A percentile compares a stretch with the other conserved stretches of the same genome.
Conservation (phyloP, 2,329 filamentous ascomycete species). For the Coniochaeta sp. region DNA sequence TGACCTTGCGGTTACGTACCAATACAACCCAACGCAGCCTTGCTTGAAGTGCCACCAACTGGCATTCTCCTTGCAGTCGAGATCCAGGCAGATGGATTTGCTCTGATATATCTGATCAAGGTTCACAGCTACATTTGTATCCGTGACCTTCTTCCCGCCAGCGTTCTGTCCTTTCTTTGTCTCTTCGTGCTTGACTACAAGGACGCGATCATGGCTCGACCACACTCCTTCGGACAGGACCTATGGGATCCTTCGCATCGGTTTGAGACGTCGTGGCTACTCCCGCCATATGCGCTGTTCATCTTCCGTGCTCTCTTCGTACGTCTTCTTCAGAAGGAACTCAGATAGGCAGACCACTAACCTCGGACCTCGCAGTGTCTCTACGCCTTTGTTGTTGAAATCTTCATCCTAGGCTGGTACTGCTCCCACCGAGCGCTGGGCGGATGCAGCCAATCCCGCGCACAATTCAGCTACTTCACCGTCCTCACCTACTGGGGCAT, state of each 20-base stretch:
- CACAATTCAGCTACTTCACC: slow-evolving; percentile 76
- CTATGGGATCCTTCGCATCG: slow-evolving; percentile 52
- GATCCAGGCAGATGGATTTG: background rate
- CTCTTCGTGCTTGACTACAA: background rate
- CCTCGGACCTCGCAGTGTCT: slow-evolving; percentile 33
- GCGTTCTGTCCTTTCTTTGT: background rate
- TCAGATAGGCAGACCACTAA: background rate
- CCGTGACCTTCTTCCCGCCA: background rate
- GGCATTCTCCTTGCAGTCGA: background rate
- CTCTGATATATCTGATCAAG: background rate
- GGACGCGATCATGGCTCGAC: background rate
- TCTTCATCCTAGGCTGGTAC: slow-evolving; percentile 63
- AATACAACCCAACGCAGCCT: background rate
- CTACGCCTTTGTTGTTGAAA: slow-evolving; percentile 63
- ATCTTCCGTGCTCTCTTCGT: slow-evolving; percentile 47
- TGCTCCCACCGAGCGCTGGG: slow-evolving; percentile 40
- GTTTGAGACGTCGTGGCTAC: slow-evolving; percentile 74
- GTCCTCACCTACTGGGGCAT: slow-evolving; percentile 76
- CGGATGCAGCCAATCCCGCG: slow-evolving; percentile 37
- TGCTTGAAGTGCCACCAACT: background rate
- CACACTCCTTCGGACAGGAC: slow-evolving; percentile 30
- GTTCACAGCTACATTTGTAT: background rate
- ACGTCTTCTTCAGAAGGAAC: slow-evolving; percentile 19
- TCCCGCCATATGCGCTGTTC: slow-evolving; percentile 59
- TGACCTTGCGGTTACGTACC: background rate